Base-by-base conservation (phyloP, 2,329 filamentous ascomycete species). In the Colletotrichum salicis region DNA sequence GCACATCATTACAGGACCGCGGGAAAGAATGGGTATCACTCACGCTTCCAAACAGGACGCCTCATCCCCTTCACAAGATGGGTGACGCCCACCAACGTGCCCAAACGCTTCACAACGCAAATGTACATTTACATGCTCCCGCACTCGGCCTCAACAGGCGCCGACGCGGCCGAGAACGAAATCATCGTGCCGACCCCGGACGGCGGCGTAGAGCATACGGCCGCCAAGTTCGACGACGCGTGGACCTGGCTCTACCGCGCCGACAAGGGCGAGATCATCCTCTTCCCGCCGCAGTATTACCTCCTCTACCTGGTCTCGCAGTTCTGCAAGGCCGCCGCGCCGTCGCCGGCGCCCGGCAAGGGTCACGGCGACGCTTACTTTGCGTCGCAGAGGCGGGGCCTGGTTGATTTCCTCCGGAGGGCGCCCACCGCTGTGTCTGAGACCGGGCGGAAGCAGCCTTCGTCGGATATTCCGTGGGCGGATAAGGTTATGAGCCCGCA, bases 41-140 rank as follows among this genome's bases (percentile, higher is more conserved):
- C 27, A 45, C 45, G 19, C 48, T 37, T 3, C 52, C 62, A 31
- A 11, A 15, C 65, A 89, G 91, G 91, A 1, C 85, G 86, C 48
- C 84, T 98, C 3, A 84, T 94, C 8, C 94, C 95, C 0, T 98
- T 97, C 78, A 97, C 95, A 0, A 90, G 94, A 65, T 98, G 96
- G 96, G 87, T 98, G 67, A 98, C 96, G 2, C 96, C 96, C 0
- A 82, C 85, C 0, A 90, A 89, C 73, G 84, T 92, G 1, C 88
- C 91, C 0, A 94, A 92, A 76, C 89, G 96, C 57, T 99, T 97
- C 83, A 94, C 93, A 0, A 98, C 96, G 0, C 95, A 98, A 79
- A 98, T 98, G 96, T 99, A 98, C 82, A 81, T 98, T 12, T 97
- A 97, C 82, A 92, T 97, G 81, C 87, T 98, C 3, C 95, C 95